A percentile compares a stretch with the other conserved stretches of the same genome.
These are phyloP conservation scores for Syzygium jambos DNA, from an alignment of 345 rosid genomes.

Conservation along the genomic window DNA sequence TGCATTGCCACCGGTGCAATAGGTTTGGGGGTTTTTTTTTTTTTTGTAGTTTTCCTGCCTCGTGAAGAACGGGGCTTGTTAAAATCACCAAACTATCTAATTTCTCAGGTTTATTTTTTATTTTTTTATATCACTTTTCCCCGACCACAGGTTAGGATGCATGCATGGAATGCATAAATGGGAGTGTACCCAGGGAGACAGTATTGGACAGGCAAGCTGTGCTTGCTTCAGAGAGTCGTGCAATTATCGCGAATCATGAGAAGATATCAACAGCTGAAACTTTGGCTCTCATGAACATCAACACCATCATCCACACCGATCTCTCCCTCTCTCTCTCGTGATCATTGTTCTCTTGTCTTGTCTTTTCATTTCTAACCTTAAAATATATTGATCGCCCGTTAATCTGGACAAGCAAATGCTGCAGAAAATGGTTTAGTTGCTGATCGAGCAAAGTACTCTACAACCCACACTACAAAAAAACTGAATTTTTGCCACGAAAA, in stretches of 20 bases:
- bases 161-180: not conserved
- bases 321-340: not conserved
- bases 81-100: no score
- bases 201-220: not conserved
- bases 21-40: no score
- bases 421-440: not conserved
- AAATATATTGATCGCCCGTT: not conserved
- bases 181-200: not conserved
- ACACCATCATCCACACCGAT: not conserved
- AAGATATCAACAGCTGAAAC: not conserved
- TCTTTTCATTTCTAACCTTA: not conserved
- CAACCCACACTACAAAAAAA: no score
- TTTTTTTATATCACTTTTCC: not conserved
- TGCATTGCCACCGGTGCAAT: no score
- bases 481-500: no score
- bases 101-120: not conserved
- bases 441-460: not conserved
- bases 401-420: not conserved
- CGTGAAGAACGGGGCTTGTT: no score
- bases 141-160: not conserved
- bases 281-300: not conserved
- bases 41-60: no score
- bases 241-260: not conserved
- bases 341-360: not conserved
- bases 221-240: not conserved